Percentiles rank a stretch among this genome's conserved stretches.
Evolutionary conservation across 495 filamentous ascomycete genomes (phyloP).

Genomic region (Penicillium pancosmium): DNA sequence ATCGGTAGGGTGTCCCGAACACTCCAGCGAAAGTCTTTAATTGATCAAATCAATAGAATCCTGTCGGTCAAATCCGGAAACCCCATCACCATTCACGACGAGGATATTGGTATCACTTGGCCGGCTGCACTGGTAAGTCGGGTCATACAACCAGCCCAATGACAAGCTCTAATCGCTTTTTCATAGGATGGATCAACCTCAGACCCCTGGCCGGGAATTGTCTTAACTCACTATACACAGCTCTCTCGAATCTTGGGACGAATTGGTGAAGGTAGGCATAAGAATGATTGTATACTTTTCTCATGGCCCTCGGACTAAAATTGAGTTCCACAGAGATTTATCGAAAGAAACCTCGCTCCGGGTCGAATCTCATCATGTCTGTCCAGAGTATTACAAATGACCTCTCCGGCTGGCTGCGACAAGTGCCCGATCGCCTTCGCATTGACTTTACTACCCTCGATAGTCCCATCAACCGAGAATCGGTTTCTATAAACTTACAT

Average conservation of each 20-base stretch:
- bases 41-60: conserved; percentile 25
- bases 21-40: neutral
- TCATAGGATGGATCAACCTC: conserved; percentile 28
- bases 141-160: neutral
- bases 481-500: conserved; percentile 49
- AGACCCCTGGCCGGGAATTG: conserved; percentile 47
- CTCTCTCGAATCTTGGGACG: conserved; percentile 48
- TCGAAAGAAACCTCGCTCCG: conserved; percentile 45
- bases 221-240: conserved; percentile 49
- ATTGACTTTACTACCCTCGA: conserved; percentile 46
- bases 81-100: conserved; percentile 52
- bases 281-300: neutral
- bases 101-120: conserved; percentile 49
- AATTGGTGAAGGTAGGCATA: conserved; percentile 39
- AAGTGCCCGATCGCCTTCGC: conserved; percentile 44
- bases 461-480: conserved; percentile 41
- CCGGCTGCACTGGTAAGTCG: conserved; percentile 34
- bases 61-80: conserved; percentile 53
- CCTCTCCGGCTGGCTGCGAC: conserved; percentile 44
- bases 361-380: conserved; percentile 44
- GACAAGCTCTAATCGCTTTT: conserved; percentile 10
- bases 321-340: conserved; percentile 38
- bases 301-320: neutral
- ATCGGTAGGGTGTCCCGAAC: conserved; percentile 28
- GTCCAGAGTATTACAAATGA: conserved; percentile 49